Percentiles rank a stretch among this genome's conserved stretches.
Conservation (phyloP, 805 yeast genomes). For the Sungouiozyma ichnusensis region DNA sequence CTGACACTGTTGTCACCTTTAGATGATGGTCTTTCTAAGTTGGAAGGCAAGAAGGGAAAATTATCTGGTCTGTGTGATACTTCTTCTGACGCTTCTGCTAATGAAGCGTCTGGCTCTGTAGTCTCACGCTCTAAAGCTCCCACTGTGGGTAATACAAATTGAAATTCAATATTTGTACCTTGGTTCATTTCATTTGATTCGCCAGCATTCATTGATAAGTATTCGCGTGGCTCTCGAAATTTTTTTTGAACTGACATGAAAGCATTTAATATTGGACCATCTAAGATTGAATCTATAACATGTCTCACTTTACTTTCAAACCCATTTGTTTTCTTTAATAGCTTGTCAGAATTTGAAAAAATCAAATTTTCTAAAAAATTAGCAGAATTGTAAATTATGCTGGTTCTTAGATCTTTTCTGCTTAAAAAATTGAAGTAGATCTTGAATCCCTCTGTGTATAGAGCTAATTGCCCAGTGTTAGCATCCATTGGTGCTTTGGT, state of each 20-base stretch:
- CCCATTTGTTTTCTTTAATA: slow-evolving; percentile 13
- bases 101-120: too few relatives aligned
- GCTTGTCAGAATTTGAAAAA: slow-evolving; percentile 10
- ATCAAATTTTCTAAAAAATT: slow-evolving; percentile 21
- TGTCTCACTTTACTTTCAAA: slow-evolving; percentile 13
- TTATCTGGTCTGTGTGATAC: too few relatives aligned
- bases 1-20: too few relatives aligned
- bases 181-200: too few relatives aligned
- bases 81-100: too few relatives aligned
- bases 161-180: background rate
- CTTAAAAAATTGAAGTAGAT: slow-evolving; percentile 17
- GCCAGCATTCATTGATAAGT: background rate
- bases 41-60: background rate
- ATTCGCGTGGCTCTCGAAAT: slow-evolving; percentile 1
- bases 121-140: background rate
- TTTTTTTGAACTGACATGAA: slow-evolving; percentile 6
- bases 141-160: background rate
- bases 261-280: slow-evolving; percentile 8
- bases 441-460: slow-evolving; percentile 28
- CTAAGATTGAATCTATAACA: slow-evolving; percentile 13
- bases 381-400: slow-evolving; percentile 9
- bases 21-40: background rate
- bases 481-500: slow-evolving; percentile 8
- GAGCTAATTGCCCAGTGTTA: slow-evolving; percentile 14
- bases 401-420: slow-evolving; percentile 12